Base-by-base conservation (phyloP, 139 green algal species). In the Chlorella sorokiniana region DNA sequence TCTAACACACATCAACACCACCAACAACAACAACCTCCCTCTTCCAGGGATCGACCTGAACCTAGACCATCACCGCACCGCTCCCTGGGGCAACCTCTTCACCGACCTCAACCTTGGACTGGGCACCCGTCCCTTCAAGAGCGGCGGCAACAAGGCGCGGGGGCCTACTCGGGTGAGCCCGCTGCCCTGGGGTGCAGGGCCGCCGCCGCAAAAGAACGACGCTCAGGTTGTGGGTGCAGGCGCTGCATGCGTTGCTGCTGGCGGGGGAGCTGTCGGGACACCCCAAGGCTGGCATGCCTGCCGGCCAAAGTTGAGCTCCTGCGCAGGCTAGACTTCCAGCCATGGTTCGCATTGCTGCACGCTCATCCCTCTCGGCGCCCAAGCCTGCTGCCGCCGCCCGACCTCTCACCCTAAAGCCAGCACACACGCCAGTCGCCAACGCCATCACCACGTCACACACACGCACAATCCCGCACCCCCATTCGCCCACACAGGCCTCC, bases 11-110 rank as follows among this genome's bases (percentile, higher is more conserved):
- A n/a, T n/a, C n/a, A n/a, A n/a, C n/a, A n/a, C n/a, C n/a, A n/a
- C n/a, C n/a, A 56, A 56, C 48, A 56, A 25, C 48, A 11, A 56
- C 48, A 56, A 56, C 48, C 48, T 25, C 11, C 48, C 48, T 56
- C 14, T 56, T n/a, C 29, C 31, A 33, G 4, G 27, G 29, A 38
- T 42, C 2, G 31, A 69, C 62, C 31, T 69, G 8, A 69, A 69
- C 62, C 62, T 69, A 16, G 62, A 42, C 62, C 62, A 23, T n/a
- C 62, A 44, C 16, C 25, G 62, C 62, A 41, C 68, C 25, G 68
- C 41, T 5, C 52, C 71, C 9, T 78, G 29, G 9, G 52, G 48
- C 7, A 78, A 78, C 71, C 71, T 78, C 20, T 64, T 78, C 48
- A 65, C 71, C 25, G 40, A 78, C 18, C 22, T 78, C 3, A 16